Conservation (phyloP, 2,329 filamentous ascomycete species). For the Colletotrichum tamarilloi region DNA sequence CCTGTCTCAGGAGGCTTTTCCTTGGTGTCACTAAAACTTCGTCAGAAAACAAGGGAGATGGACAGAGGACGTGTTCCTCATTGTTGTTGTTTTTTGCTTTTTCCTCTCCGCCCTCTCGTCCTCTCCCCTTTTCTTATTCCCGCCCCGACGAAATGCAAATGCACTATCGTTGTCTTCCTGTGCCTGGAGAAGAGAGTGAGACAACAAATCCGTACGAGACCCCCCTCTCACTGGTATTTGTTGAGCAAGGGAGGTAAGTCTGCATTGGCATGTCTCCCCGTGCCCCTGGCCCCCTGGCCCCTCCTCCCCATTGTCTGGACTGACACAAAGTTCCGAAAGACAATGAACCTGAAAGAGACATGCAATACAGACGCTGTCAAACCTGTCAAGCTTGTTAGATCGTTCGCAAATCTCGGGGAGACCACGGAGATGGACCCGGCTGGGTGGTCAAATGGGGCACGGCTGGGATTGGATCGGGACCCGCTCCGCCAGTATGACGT, state of each 20-base stretch:
- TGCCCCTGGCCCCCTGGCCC: neutral
- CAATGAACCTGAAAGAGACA: neutral
- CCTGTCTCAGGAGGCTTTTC: slow-evolving; percentile 16
- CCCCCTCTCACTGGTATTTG: slow-evolving; percentile 5
- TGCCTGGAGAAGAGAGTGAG: neutral
- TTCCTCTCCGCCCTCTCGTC: neutral
- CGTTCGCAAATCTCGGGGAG: neutral
- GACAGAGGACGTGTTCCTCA: neutral
- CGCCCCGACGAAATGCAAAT: neutral
- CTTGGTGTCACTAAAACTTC: neutral
- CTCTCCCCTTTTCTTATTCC: neutral
- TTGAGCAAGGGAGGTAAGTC: slow-evolving; percentile 11
- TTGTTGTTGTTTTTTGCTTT: neutral
- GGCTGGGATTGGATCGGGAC: neutral
- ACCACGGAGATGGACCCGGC: neutral
- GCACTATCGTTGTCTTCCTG: neutral
- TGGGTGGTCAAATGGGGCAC: neutral
- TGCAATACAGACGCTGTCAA: neutral
- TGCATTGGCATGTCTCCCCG: neutral
- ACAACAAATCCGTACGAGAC: neutral
- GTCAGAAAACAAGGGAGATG: neutral
- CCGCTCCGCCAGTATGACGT: neutral
- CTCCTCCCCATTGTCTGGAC: neutral
- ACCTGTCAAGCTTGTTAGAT: neutral
- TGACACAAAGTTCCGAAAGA: neutral